Conservation (phyloP, 208 protist species). For the Balamuthia mandrillaris region DNA sequence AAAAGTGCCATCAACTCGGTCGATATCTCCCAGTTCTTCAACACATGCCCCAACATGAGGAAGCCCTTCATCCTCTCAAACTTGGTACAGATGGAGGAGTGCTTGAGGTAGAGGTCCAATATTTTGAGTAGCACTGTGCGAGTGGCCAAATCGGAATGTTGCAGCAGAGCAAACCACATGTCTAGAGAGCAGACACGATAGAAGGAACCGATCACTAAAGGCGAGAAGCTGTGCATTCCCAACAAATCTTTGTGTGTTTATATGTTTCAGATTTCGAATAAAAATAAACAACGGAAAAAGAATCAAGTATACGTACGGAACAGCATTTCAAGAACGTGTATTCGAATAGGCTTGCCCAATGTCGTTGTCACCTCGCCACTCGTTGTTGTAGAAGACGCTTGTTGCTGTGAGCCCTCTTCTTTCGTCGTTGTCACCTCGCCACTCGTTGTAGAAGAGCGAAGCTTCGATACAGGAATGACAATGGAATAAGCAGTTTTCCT, state of each 20-base stretch:
- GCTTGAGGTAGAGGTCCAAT: background rate
- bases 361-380: no score
- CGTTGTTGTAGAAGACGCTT: no score
- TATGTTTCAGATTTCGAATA: background rate
- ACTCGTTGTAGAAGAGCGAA: no score
- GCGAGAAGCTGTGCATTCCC: no score
- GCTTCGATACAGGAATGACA: no score
- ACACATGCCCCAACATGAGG: background rate
- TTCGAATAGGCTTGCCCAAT: no score
- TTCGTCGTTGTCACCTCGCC: no score
- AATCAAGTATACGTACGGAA: background rate
- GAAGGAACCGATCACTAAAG: no score
- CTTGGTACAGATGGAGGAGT: background rate
- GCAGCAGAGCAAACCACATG: background rate
- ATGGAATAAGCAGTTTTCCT: no score
- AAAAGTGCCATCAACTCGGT: constrained; percentile 16
- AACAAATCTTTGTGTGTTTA: no score
- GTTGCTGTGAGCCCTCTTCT: no score
- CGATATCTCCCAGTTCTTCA: constrained; percentile 4
- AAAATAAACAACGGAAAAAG: background rate
- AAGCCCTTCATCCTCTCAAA: constrained; percentile 10
- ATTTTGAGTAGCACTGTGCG: constrained; percentile 18
- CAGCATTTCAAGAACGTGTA: constrained; percentile 28
- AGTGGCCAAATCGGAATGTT: constrained; percentile 9
- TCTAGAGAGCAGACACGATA: no score